These are phyloP conservation scores for Phellopilus nigrolimitatus DNA, from an alignment of 1,284 basidiomycete genomes.

Conservation along the genomic window DNA sequence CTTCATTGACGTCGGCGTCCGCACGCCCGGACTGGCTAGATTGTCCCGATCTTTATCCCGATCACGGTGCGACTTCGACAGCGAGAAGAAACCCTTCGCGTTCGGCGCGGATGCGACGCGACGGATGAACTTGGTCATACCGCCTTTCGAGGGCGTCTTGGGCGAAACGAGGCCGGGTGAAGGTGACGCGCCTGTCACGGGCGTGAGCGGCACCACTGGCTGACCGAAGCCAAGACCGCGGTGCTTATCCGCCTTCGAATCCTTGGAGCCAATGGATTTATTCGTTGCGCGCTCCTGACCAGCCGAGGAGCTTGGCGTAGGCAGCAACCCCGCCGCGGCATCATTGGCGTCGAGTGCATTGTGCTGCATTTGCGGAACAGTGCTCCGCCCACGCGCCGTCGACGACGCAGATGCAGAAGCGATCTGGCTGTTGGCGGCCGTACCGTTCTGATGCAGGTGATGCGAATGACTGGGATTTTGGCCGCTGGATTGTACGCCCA, in stretches of 20 bases:
- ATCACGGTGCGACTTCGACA: slow-evolving; percentile 44
- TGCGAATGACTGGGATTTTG: neutral
- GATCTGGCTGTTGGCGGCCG: slow-evolving; percentile 4
- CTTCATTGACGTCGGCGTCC: slow-evolving; percentile 27
- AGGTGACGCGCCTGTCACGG: slow-evolving; percentile 20
- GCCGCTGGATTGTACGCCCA: slow-evolving; percentile 3
- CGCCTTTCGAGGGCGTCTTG: slow-evolving; percentile 17
- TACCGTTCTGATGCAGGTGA: neutral
- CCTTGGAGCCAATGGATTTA: no score
- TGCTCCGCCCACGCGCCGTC: neutral
- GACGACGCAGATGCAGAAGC: slow-evolving; percentile 3
- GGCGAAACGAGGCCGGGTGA: slow-evolving; percentile 14
- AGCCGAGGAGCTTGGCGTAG: slow-evolving; percentile 18
- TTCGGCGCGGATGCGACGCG: slow-evolving; percentile 96
- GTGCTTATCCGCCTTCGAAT: slow-evolving; percentile 39
- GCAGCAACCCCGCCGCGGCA: slow-evolving; percentile 8
- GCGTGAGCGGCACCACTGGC: slow-evolving; percentile 38
- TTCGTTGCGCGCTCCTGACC: slow-evolving; percentile 12
- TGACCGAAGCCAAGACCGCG: slow-evolving; percentile 50
- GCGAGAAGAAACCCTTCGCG: slow-evolving; percentile 82
- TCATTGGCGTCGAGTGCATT: slow-evolving; percentile 2
- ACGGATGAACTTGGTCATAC: slow-evolving; percentile 65
- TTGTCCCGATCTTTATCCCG: slow-evolving; percentile 51
- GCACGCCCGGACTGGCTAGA: slow-evolving; percentile 63
- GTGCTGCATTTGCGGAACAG: slow-evolving; percentile 5